These are phyloP conservation scores for Colletotrichum filicis DNA, from an alignment of 2,329 filamentous ascomycete genomes.

Conservation along the genomic window DNA sequence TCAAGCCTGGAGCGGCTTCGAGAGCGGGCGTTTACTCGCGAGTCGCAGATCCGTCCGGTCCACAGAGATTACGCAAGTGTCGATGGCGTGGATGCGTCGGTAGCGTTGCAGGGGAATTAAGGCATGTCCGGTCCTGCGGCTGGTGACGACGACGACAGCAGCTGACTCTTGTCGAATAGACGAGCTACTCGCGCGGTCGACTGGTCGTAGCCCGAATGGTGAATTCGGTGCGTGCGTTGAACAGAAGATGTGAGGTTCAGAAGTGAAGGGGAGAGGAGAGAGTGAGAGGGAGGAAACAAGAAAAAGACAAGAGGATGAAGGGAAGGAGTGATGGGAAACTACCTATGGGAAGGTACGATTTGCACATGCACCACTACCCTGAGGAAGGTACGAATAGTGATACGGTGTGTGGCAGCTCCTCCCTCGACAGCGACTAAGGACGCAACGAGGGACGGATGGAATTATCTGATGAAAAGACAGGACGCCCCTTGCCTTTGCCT, in stretches of 20 bases:
- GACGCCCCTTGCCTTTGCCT: neutral
- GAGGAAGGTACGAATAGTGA: neutral
- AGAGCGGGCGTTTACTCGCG: constrained; percentile 13
- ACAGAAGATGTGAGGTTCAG: neutral
- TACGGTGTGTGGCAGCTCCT: neutral
- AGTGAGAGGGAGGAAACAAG: neutral
- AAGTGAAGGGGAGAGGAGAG: neutral
- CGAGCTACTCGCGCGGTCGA: constrained; percentile 9
- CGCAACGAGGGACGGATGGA: neutral
- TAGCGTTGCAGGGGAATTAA: constrained; percentile 13
- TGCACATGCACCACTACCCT: neutral
- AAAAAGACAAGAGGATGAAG: neutral
- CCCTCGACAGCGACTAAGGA: neutral
- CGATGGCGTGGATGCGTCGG: constrained; percentile 18
- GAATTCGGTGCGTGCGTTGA: neutral
- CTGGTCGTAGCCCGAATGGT: constrained; percentile 3
- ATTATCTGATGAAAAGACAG: constrained; percentile 21
- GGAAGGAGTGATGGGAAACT: neutral
- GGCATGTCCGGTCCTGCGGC: constrained; percentile 11
- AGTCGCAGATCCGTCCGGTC: constrained; percentile 17
- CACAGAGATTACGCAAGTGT: constrained; percentile 23
- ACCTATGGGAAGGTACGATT: neutral
- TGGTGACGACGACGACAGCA: constrained; percentile 4
- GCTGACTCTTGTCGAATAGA: neutral
- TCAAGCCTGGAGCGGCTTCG: neutral